Base-by-base conservation (phyloP, 2,329 filamentous ascomycete genomes). In the Diaporthe amygdali region DNA sequence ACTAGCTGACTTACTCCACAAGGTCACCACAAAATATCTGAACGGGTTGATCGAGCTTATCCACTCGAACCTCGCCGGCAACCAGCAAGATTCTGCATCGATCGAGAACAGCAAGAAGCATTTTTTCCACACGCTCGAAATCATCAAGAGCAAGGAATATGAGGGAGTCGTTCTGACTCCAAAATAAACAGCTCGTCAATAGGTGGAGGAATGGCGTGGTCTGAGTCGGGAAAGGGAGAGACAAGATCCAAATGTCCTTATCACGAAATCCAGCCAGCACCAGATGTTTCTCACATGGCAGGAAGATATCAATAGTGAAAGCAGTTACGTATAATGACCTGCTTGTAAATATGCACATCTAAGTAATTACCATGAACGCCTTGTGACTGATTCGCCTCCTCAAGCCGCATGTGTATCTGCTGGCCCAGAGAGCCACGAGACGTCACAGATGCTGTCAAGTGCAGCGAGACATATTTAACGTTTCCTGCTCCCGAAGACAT, bases 21-120 rank as follows among this genome's bases (percentile, higher is more conserved):
- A 90, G 88, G 88, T 99, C 47, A 99, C 96, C 6, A 98, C 93
- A 3, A 98, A 98, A 83, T 99, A 98, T 81, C 89, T 99, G 74
- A 99, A 99, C 79, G 96, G 96, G 4, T 90, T 99, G 64, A 98
- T 99, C 79, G 96, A 99, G 84, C 90, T 99, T 74, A 98, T 99
- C 78, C 95, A 99, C 82, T 97, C 95, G 27, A 99, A 99, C 79
- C 88, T 99, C 39, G 92, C 92, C 75, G 95, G 93, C 70, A 96
- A 94, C 79, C 92, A 94, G 79, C 90, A 92, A 77, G 94, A 96
- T 76, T 94, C 93, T 39, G 89, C 92, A 0, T 93, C 92, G 27
- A 88, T 98, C 64, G 96, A 99, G 79, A 94, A 91, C 74, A 97
- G 96, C 74, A 93, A 93, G 81, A 94, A 94, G 78, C 96, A 99